These are phyloP conservation scores for Diacronema lutheri DNA, from an alignment of 78 protist genomes.

Conservation along the genomic window DNA sequence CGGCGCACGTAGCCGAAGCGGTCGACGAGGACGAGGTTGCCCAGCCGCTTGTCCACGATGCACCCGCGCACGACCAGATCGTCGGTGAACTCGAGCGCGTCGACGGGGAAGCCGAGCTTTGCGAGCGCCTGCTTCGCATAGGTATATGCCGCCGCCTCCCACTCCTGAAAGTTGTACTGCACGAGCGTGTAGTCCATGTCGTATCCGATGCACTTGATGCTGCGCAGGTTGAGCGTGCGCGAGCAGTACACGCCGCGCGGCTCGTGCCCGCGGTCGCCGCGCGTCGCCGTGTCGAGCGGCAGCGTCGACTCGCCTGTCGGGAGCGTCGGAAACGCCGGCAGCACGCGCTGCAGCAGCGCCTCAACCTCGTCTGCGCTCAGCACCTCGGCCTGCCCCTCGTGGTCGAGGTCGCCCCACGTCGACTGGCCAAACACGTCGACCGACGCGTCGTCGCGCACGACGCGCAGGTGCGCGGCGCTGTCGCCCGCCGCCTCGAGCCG, in stretches of 20 bases:
- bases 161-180: slow-evolving; percentile 26
- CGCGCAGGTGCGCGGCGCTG: too few species aligned
- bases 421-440: too few species aligned
- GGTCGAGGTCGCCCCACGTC: too few species aligned
- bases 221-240: not conserved
- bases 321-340: too few species aligned
- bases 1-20: slow-evolving; percentile 34
- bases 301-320: too few species aligned
- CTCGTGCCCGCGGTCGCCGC: too few species aligned
- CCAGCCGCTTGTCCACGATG: not conserved
- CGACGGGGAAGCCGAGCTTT: slow-evolving; percentile 10
- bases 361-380: too few species aligned
- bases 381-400: too few species aligned
- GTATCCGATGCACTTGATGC: not conserved
- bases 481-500: too few species aligned
- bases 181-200: slow-evolving; percentile 51
- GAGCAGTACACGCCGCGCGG: not conserved
- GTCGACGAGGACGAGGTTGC: not conserved
- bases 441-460: too few species aligned
- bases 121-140: slow-evolving; percentile 14
- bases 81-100: not conserved
- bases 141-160: slow-evolving; percentile 34
- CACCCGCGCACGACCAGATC: slow-evolving; percentile 12
- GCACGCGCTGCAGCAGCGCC: too few species aligned
- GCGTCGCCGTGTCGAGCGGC: too few species aligned